Evolutionary conservation across 257 asterid species (phyloP).

Genomic region (Fraxinus quadrangulata): DNA sequence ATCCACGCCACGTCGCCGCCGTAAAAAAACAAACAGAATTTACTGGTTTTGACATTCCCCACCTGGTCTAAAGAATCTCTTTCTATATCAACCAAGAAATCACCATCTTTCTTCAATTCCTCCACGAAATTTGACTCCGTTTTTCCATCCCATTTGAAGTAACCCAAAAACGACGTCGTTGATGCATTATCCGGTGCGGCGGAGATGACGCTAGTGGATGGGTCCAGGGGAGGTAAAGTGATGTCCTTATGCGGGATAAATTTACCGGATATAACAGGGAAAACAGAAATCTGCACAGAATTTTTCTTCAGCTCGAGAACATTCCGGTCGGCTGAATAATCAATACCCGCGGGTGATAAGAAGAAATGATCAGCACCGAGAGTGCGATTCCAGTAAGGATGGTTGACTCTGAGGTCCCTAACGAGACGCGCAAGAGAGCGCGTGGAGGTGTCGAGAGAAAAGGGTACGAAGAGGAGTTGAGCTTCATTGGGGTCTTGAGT

Average conservation of each 20-base stretch:
- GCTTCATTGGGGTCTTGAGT: slow-evolving; percentile 67
- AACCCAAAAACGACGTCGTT: slow-evolving; percentile 43
- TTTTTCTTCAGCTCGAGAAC: slow-evolving; percentile 86
- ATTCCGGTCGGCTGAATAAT: slow-evolving; percentile 71
- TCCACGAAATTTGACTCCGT: slow-evolving; percentile 45
- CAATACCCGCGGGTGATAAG: slow-evolving; percentile 63
- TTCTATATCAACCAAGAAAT: slow-evolving; percentile 49
- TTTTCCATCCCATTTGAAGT: slow-evolving; percentile 57
- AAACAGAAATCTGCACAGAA: slow-evolving; percentile 64
- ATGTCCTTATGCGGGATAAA: slow-evolving; percentile 88
- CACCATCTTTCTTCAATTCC: slow-evolving; percentile 50
- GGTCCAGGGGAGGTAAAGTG: slow-evolving; percentile 54
- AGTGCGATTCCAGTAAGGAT: slow-evolving; percentile 81
- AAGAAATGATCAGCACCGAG: slow-evolving; percentile 97
- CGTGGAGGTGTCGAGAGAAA: slow-evolving; percentile 59
- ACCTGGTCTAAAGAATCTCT: slow-evolving; percentile 29
- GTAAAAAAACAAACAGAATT: slow-evolving; percentile 67
- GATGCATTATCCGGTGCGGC: slow-evolving; percentile 24
- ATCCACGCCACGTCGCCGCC: slow-evolving; percentile 48
- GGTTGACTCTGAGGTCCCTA: slow-evolving; percentile 47
- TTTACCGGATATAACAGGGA: slow-evolving; percentile 69
- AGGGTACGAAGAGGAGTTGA: slow-evolving; percentile 75
- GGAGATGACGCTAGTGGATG: slow-evolving; percentile 23
- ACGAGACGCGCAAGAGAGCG: slow-evolving; percentile 69
- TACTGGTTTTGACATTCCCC: slow-evolving; percentile 40